Evolutionary conservation across 805 yeast species (phyloP).

Genomic region (Sungouiella thailandica): DNA sequence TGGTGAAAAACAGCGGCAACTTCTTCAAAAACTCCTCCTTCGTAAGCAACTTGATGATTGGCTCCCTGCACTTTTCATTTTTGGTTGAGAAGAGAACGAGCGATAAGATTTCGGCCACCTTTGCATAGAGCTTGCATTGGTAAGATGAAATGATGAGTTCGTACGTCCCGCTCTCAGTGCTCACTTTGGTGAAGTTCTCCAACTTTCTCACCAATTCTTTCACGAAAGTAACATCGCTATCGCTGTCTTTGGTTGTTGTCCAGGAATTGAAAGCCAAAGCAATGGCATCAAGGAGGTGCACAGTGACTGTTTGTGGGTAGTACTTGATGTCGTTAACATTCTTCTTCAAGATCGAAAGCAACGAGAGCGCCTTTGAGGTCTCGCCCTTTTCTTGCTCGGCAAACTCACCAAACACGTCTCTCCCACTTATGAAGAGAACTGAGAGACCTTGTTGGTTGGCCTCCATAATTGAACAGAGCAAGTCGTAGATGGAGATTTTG

Average conservation of each 20-base stretch:
- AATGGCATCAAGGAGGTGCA: slow-evolving; percentile 66
- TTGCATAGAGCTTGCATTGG: slow-evolving; percentile 54
- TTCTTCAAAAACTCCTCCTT: slow-evolving; percentile 30
- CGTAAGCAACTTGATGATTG: slow-evolving; percentile 40
- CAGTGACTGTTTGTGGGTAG: slow-evolving; percentile 59
- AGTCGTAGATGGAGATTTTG: slow-evolving; percentile 53
- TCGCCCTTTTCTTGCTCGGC: slow-evolving; percentile 13
- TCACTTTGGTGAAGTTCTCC: slow-evolving; percentile 9
- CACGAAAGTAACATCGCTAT: slow-evolving; percentile 45
- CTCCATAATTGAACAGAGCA: slow-evolving; percentile 62
- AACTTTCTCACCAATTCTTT: slow-evolving; percentile 31
- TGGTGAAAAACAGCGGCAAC: slow-evolving; percentile 29
- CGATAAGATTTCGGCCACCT: slow-evolving; percentile 72
- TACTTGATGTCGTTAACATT: slow-evolving; percentile 48
- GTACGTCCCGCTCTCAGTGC: slow-evolving; percentile 9
- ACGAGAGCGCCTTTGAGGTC: slow-evolving; percentile 28
- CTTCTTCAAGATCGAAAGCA: slow-evolving; percentile 51
- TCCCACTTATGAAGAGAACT: slow-evolving; percentile 60
- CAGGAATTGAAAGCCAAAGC: slow-evolving; percentile 74
- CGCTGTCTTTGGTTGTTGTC: slow-evolving; percentile 57
- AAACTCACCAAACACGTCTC: slow-evolving; percentile 41
- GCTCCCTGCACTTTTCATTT: slow-evolving; percentile 33
- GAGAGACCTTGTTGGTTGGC: slow-evolving; percentile 78
- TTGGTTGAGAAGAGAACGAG: slow-evolving; percentile 59
- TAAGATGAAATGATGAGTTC: slow-evolving; percentile 41